Evolutionary conservation across 2,329 filamentous ascomycete species (phyloP).

Genomic region (Setomelanomma holmii): DNA sequence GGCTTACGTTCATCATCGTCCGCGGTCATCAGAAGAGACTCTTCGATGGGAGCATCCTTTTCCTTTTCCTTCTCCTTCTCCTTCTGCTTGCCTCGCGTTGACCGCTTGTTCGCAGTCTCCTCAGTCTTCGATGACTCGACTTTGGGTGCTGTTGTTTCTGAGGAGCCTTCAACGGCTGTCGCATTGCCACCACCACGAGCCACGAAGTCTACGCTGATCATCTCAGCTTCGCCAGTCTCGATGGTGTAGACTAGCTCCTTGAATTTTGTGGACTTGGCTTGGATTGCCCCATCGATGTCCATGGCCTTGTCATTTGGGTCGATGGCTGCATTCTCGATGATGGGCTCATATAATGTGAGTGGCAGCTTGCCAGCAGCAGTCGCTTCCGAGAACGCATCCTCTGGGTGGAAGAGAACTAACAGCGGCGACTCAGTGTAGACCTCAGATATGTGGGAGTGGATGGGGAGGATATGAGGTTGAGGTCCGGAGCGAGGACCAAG

Average conservation of each 20-base stretch:
- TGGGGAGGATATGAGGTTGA: slow-evolving; percentile 67
- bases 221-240: slow-evolving; percentile 94
- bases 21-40: slow-evolving; percentile 54
- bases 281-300: slow-evolving; percentile 70
- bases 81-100: slow-evolving; percentile 59
- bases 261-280: slow-evolving; percentile 68
- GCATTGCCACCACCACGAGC: slow-evolving; percentile 85
- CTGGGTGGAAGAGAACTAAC: slow-evolving; percentile 84
- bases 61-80: slow-evolving; percentile 55
- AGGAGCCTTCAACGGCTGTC: slow-evolving; percentile 59
- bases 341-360: slow-evolving; percentile 88
- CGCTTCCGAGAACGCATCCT: slow-evolving; percentile 58
- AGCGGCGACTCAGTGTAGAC: slow-evolving; percentile 85
- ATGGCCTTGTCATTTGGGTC: slow-evolving; percentile 50
- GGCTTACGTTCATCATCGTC: slow-evolving; percentile 69
- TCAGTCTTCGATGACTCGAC: slow-evolving; percentile 37
- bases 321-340: slow-evolving; percentile 42
- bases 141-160: slow-evolving; percentile 18
- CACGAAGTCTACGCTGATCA: slow-evolving; percentile 96
- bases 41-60: slow-evolving; percentile 45
- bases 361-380: slow-evolving; percentile 81
- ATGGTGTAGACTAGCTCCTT: slow-evolving; percentile 84
- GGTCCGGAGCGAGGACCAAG: slow-evolving; percentile 77
- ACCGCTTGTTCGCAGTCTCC: slow-evolving; percentile 56
- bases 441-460: slow-evolving; percentile 79